Evolutionary conservation across 805 yeast species (phyloP).

Genomic region (Sugiyamaella chiloensis): DNA sequence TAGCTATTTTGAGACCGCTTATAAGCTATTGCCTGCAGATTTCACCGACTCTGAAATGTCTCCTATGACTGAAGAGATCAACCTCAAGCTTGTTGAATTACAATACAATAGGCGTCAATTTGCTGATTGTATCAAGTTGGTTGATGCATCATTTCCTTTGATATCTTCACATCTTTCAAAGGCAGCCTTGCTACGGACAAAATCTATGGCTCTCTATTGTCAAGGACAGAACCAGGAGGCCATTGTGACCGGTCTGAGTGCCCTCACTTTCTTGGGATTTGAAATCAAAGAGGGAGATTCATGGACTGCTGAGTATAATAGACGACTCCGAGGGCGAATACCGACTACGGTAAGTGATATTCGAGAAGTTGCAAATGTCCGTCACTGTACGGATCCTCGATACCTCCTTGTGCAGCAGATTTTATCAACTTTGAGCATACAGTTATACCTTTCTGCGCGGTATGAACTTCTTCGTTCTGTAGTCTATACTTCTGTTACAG

Average conservation of each 20-base stretch:
- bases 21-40: constrained; percentile 23
- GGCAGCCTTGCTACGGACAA: constrained; percentile 33
- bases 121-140: constrained; percentile 37
- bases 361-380: constrained; percentile 29
- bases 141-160: constrained; percentile 32
- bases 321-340: constrained; percentile 30
- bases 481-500: constrained; percentile 34
- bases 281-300: constrained; percentile 32
- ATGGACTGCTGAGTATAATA: constrained; percentile 27
- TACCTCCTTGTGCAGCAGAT: constrained; percentile 40
- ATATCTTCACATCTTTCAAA: constrained; percentile 35
- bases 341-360: constrained; percentile 43
- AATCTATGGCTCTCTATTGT: constrained; percentile 38
- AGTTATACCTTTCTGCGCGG: constrained; percentile 33
- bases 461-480: constrained; percentile 34
- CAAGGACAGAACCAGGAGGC: constrained; percentile 36
- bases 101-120: constrained; percentile 31
- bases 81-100: constrained; percentile 25
- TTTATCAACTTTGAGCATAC: constrained; percentile 39
- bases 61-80: constrained; percentile 15
- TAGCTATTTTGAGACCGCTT: constrained; percentile 39
- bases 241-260: constrained; percentile 35
- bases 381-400: constrained; percentile 30
- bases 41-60: constrained; percentile 18
- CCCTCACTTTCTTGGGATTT: constrained; percentile 38